Conservation (phyloP, 352 stramenopile species). For the Phytopythium aichiense region DNA sequence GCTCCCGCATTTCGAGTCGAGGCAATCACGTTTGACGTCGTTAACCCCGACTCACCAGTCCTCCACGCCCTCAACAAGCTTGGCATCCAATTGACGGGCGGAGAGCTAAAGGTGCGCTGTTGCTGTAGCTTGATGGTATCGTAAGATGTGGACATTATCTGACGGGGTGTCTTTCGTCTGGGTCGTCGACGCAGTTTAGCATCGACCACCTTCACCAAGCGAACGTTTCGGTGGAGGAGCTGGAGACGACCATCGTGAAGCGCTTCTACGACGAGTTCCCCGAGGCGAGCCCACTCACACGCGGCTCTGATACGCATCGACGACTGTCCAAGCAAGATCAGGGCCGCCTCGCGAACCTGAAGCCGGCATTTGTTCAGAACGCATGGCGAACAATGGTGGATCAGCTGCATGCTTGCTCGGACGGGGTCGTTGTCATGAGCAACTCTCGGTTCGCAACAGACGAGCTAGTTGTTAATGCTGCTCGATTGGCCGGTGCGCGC, state of each 20-base stretch:
- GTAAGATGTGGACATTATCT: background rate
- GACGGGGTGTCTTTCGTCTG: background rate
- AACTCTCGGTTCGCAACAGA: constrained; percentile 36
- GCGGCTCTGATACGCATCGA: background rate
- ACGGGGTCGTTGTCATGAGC: constrained; percentile 41
- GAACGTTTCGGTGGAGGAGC: constrained; percentile 5
- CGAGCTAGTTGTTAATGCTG: constrained; percentile 26
- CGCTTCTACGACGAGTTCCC: constrained; percentile 25
- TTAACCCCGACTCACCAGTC: constrained; percentile 16
- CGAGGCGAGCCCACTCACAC: constrained; percentile 6
- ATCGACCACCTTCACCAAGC: constrained; percentile 10
- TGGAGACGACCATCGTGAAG: constrained; percentile 10
- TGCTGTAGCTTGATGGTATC: background rate
- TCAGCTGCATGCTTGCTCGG: constrained; percentile 22
- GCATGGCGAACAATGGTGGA: constrained; percentile 24
- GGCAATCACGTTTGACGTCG: constrained; percentile 31
- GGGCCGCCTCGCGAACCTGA: constrained; percentile 12
- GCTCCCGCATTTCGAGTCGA: constrained; percentile 16
- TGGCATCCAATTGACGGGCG: constrained; percentile 25
- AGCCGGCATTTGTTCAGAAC: constrained; percentile 18
- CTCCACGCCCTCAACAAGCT: constrained; percentile 15
- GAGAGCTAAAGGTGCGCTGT: constrained; percentile 18
- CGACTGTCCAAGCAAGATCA: constrained; percentile 13
- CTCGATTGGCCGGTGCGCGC: constrained; percentile 27
- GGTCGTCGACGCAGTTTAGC: constrained; percentile 7